phyloP scores from a whole-genome alignment of 192 early-diverging fungal genomes.

The Backusella circina region DNA sequence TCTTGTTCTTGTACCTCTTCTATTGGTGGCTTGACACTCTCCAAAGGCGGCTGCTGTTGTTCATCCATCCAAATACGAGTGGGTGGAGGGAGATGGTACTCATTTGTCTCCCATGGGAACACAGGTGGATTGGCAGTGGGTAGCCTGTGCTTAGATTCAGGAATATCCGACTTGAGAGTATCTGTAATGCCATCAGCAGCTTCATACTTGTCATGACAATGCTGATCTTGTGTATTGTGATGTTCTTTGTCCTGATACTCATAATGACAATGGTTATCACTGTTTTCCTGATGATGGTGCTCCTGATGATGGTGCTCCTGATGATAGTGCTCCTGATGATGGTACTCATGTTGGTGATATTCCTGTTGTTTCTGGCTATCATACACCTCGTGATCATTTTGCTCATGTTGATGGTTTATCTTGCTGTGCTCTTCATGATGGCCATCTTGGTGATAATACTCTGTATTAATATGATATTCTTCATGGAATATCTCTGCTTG shows the following conservation, averaged over 20 bases:
- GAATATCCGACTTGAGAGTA: not conserved
- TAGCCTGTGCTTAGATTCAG: no score
- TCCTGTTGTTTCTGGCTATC: not conserved
- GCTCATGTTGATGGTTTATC: not conserved
- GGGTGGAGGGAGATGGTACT: not conserved
- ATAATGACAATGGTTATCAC: not conserved
- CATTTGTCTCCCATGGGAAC: not conserved
- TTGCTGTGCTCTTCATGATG: not conserved
- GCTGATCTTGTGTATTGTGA: not conserved
- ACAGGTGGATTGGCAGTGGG: not conserved
- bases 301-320: slow-evolving; percentile 16
- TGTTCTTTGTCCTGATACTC: not conserved
- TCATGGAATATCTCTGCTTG: not conserved
- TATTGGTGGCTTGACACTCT: no score
- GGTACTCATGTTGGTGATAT: no score
- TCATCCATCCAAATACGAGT: slow-evolving; percentile 23
- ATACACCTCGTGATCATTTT: not conserved
- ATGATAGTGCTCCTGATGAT: slow-evolving; percentile 9
- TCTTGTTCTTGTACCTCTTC: not conserved
- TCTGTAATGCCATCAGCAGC: no score
- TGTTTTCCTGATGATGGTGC: not conserved
- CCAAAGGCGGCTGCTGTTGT: not conserved
- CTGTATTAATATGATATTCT: not conserved
- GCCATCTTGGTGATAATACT: not conserved
- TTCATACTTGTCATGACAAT: not conserved